Evolutionary conservation across 345 rosid species (phyloP), one percentile per base, ranked within the genome.

Genomic region (Rhizophora apiculata): DNA sequence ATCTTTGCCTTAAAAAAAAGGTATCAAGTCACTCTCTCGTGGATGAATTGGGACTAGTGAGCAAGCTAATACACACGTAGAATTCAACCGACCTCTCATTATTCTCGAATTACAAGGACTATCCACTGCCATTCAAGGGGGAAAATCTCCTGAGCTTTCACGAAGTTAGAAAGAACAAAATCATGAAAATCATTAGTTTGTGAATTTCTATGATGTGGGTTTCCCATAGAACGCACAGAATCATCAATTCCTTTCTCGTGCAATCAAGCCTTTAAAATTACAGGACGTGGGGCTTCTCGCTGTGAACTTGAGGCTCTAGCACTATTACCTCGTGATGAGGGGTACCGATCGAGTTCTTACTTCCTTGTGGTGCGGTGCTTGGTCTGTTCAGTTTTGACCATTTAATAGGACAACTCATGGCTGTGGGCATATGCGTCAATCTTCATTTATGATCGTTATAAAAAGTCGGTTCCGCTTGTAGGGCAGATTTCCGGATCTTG

Each of bases 361-460:
- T 9, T 27, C 16, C 36, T 10, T 0, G 9, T 30, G 52, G 61
- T 37, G 13, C 1, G 8, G 9, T 49, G 72, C 61, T 24, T 18
- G 32, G 53, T n/a, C 29, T 60, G 48, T 36, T 15, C 27, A 26
- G 55, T 43, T 43, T 13, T 13, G 49, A 5, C 49, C 49, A 1
- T 2, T 13, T 20, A 24, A 20, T 7, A 64, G 52, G 21, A 20
- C n/a, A 37, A 43, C 19, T 46, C 6, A 48, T 43, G 57, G 64
- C 6, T 5, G 56, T 59, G 64, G 72, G 27, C 55, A 0, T 46
- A 26, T 55, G 52, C 60, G 49, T 57, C 31, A 39, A 10, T 8
- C 21, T 48, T 46, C 64, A 64, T 64, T 54, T 55, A 62, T 63
- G 56, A 49, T 56, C 56, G n/a, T 53, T 36, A 43, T 39, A 52